A percentile compares a stretch with the other conserved stretches of the same genome.
Evolutionary conservation across 1,284 basidiomycete genomes (phyloP).

Genomic region (Ceratobasidium sp.): DNA sequence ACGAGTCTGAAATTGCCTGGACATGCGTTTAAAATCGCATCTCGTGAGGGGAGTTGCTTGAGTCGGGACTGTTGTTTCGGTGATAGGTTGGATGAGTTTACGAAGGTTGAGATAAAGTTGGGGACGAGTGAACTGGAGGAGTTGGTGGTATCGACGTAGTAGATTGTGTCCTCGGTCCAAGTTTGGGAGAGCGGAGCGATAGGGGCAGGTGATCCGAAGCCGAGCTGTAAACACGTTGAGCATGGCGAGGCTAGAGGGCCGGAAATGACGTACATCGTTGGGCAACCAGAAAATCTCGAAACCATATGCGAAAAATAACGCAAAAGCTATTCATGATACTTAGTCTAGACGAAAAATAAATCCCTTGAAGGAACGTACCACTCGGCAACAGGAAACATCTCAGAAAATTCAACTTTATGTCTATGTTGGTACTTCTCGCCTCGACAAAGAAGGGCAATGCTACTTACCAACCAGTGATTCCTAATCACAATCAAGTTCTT

Average conservation of each 20-base stretch:
- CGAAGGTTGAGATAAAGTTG: slow-evolving; percentile 66
- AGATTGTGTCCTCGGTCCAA: slow-evolving; percentile 66
- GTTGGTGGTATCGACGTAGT: slow-evolving; percentile 73
- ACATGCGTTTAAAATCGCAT: slow-evolving; percentile 66
- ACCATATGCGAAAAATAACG: slow-evolving; percentile 52
- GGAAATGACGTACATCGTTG: slow-evolving; percentile 60
- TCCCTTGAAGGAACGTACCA: slow-evolving; percentile 48
- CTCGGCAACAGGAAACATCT: slow-evolving; percentile 75
- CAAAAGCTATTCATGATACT: slow-evolving; percentile 44
- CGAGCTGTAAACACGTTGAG: slow-evolving; percentile 59
- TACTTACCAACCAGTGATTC: slow-evolving; percentile 70
- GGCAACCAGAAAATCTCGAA: slow-evolving; percentile 66
- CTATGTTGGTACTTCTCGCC: slow-evolving; percentile 51
- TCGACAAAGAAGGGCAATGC: slow-evolving; percentile 36
- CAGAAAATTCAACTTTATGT: slow-evolving; percentile 67
- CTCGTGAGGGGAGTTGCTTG: slow-evolving; percentile 59
- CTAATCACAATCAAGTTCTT: slow-evolving; percentile 82
- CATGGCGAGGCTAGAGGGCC: slow-evolving; percentile 19
- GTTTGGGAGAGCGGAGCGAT: slow-evolving; percentile 62
- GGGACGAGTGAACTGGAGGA: slow-evolving; percentile 63
- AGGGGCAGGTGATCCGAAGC: slow-evolving; percentile 66
- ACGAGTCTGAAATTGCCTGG: slow-evolving; percentile 77
- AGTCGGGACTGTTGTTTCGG: slow-evolving; percentile 60
- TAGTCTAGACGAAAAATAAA: slow-evolving; percentile 42
- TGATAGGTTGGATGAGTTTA: slow-evolving; percentile 58